Evolutionary conservation across 176 grass and related monocot species (phyloP).

Genomic region (Triticum urartu): DNA sequence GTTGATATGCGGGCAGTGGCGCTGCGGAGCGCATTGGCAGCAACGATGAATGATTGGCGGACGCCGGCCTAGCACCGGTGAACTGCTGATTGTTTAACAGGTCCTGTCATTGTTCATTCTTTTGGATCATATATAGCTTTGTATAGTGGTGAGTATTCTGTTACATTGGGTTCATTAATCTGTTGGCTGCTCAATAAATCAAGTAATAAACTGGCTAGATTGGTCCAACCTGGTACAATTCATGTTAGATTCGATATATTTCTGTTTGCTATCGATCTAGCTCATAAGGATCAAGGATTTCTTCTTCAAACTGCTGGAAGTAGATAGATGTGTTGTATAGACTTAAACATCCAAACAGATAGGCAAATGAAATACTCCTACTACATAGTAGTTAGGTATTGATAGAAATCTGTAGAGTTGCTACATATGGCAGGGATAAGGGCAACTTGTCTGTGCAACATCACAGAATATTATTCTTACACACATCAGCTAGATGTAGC

Average conservation of each 20-base stretch:
- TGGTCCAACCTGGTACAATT: neutral
- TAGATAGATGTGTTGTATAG: too few relatives aligned
- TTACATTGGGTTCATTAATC: conserved; percentile 35
- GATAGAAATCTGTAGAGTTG: too few relatives aligned
- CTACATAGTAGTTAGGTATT: too few relatives aligned
- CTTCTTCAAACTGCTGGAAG: neutral
- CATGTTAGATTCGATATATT: neutral
- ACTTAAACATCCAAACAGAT: too few relatives aligned
- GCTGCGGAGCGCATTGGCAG: conserved; percentile 41
- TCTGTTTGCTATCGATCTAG: neutral
- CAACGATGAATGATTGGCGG: neutral
- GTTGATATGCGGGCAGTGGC: conserved; percentile 41
- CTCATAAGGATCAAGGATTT: neutral
- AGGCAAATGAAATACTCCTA: too few relatives aligned
- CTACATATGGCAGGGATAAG: too few relatives aligned
- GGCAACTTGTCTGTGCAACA: too few relatives aligned
- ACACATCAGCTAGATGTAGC: too few relatives aligned
- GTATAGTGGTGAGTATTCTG: conserved; percentile 25
- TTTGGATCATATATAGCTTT: conserved; percentile 28
- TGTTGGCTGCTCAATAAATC: conserved; percentile 34
- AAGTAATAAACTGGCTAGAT: conserved; percentile 4
- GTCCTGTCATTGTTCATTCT: conserved; percentile 33
- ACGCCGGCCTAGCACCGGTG: conserved; percentile 18
- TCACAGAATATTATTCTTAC: too few relatives aligned
- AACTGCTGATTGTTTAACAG: conserved; percentile 36